Conservation (phyloP, 805 yeast genomes). For the Candida sakaeoensis region DNA sequence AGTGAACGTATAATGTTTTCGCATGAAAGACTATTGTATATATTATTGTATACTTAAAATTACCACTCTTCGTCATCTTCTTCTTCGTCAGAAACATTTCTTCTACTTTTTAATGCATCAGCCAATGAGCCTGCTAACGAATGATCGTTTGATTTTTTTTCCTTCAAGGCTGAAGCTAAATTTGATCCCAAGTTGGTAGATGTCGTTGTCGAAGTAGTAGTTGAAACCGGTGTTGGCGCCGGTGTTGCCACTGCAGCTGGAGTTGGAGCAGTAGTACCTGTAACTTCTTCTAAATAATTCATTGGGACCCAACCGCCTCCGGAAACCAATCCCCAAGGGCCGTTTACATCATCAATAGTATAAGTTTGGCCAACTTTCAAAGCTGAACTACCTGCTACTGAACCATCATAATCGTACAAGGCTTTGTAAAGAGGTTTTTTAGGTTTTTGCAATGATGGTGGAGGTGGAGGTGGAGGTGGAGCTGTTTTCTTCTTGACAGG, state of each 20-base stretch:
- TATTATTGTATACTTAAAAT: background rate
- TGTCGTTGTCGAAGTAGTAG: slow-evolving; percentile 12
- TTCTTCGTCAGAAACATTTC: slow-evolving; percentile 57
- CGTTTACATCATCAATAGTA: slow-evolving; percentile 69
- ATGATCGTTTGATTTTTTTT: slow-evolving; percentile 58
- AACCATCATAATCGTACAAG: slow-evolving; percentile 83
- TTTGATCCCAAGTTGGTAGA: slow-evolving; percentile 42
- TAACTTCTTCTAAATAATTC: slow-evolving; percentile 63
- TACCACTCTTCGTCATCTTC: slow-evolving; percentile 59
- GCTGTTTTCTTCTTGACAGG: slow-evolving; percentile 43
- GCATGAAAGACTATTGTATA: background rate
- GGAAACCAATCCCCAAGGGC: slow-evolving; percentile 94
- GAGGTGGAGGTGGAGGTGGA: slow-evolving; percentile 61
- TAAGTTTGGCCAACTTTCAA: slow-evolving; percentile 73
- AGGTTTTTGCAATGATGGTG: slow-evolving; percentile 52
- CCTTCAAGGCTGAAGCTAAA: slow-evolving; percentile 64
- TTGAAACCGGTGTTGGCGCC: slow-evolving; percentile 14
- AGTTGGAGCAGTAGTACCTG: slow-evolving; percentile 34
- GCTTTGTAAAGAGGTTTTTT: slow-evolving; percentile 79
- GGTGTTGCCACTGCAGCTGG: too few relatives aligned
- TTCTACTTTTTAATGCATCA: slow-evolving; percentile 76
- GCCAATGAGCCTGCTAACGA: slow-evolving; percentile 82
- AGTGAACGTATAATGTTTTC: too few relatives aligned
- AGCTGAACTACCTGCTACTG: slow-evolving; percentile 78
- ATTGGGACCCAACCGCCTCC: slow-evolving; percentile 98